These are phyloP conservation scores for Leccinum insigne DNA, from an alignment of 1,284 basidiomycete species.

Conservation along the genomic window DNA sequence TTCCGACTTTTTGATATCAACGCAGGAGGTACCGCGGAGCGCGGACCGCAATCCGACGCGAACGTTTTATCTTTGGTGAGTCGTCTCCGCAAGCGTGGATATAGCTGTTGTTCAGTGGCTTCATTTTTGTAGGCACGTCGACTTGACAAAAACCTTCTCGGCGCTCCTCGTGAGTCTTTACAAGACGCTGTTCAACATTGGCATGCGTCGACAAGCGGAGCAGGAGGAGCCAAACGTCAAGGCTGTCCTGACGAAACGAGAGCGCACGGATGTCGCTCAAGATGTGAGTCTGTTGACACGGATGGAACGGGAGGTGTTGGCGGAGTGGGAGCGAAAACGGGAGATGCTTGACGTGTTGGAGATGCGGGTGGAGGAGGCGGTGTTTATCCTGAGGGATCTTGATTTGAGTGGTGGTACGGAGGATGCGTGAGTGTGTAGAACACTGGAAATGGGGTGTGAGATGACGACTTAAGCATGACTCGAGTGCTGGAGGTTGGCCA, in stretches of 20 bases:
- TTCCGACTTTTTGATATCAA: constrained; percentile 79
- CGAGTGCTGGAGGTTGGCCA: too few relatives aligned
- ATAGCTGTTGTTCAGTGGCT: background rate
- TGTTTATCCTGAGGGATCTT: constrained; percentile 85
- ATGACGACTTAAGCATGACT: too few relatives aligned
- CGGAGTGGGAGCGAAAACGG: constrained; percentile 67
- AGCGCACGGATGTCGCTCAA: constrained; percentile 78
- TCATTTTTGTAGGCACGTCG: constrained; percentile 64
- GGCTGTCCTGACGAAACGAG: constrained; percentile 75
- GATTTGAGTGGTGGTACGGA: constrained; percentile 23
- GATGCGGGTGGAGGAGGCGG: constrained; percentile 79
- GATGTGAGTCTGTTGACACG: constrained; percentile 69
- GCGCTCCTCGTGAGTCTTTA: constrained; percentile 77
- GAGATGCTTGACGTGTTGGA: constrained; percentile 52
- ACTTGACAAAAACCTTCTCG: constrained; percentile 79
- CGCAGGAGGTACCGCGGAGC: constrained; percentile 89
- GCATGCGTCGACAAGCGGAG: constrained; percentile 68
- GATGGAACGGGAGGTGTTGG: constrained; percentile 67
- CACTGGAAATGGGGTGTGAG: background rate
- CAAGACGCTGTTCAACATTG: constrained; percentile 79
- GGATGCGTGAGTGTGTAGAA: constrained; percentile 16
- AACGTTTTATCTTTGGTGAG: constrained; percentile 88
- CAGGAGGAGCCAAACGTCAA: constrained; percentile 62
- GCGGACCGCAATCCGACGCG: constrained; percentile 84
- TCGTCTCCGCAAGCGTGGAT: background rate